Percentiles rank a stretch among this genome's conserved stretches.
phyloP scores from a whole-genome alignment of 371 early-diverging fungal genomes.

The Mucor sp. region DNA sequence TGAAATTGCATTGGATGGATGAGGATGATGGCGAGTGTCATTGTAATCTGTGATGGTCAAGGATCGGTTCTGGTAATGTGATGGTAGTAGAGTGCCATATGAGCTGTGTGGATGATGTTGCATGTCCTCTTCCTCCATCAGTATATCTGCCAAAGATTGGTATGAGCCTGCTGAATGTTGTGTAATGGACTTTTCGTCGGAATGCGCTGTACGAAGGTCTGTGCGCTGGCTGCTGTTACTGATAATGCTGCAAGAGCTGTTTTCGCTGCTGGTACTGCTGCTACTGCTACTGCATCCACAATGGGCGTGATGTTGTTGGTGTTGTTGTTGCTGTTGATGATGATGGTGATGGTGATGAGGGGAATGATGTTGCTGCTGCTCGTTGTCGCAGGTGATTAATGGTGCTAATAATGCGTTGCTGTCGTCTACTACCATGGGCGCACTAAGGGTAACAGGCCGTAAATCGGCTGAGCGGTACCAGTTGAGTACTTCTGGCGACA shows the following conservation, averaged over 20 bases:
- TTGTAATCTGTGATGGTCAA: background rate
- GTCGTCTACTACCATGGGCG: background rate
- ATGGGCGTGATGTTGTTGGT: background rate
- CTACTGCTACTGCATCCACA: conserved; percentile 5
- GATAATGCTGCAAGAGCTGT: conserved; percentile 8
- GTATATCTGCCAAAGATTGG: conserved; percentile 42
- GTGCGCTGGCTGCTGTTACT: conserved; percentile 4
- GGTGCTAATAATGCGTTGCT: background rate
- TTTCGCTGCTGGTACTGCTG: conserved; percentile 11
- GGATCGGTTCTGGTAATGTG: background rate
- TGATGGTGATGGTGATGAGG: background rate
- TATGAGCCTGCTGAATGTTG: conserved; percentile 24
- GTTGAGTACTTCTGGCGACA: conserved; percentile 40
- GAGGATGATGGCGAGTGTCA: background rate
- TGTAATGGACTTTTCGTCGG: conserved; percentile 11
- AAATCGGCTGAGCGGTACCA: conserved; percentile 40
- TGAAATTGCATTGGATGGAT: background rate
- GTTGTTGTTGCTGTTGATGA: background rate
- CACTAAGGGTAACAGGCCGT: background rate
- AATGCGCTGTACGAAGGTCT: background rate
- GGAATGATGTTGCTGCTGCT: background rate
- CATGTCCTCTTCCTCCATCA: conserved; percentile 13
- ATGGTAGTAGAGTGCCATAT: conserved; percentile 19
- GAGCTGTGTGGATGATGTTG: background rate
- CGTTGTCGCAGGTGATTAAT: background rate